phyloP scores from a whole-genome alignment of 1,139 yeast genomes.

The Magnusiomyces paraingens region DNA sequence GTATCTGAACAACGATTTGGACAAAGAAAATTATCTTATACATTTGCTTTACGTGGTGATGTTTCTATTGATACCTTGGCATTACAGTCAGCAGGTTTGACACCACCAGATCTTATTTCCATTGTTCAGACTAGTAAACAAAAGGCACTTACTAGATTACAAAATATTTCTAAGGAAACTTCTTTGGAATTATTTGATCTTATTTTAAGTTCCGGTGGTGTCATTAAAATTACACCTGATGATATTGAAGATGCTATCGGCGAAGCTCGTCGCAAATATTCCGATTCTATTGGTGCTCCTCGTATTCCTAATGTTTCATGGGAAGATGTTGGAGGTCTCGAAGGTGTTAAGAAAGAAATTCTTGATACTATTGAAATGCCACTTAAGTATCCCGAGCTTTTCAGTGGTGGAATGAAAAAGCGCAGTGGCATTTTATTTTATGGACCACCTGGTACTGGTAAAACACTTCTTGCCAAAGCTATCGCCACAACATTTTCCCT shows the following conservation, averaged over 20 bases:
- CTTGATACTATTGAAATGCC: constrained; percentile 96
- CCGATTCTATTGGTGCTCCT: constrained; percentile 96
- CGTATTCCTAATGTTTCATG: constrained; percentile 90
- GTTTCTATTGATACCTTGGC: constrained; percentile 58
- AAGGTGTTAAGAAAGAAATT: constrained; percentile 82
- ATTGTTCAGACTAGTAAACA: constrained; percentile 63
- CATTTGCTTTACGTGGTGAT: constrained; percentile 40
- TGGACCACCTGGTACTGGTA: constrained; percentile 99
- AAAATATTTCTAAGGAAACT: constrained; percentile 23
- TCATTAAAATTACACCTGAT: constrained; percentile 48
- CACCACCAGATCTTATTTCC: constrained; percentile 74
- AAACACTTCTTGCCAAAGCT: constrained; percentile 89
- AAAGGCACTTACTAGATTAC: constrained; percentile 49
- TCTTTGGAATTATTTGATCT: constrained; percentile 19
- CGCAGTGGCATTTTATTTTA: constrained; percentile 90
- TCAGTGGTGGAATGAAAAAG: constrained; percentile 81
- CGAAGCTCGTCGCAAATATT: constrained; percentile 78
- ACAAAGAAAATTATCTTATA: constrained; percentile 14
- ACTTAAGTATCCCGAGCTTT: constrained; percentile 82
- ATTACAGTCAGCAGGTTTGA: constrained; percentile 84
- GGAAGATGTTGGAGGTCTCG: constrained; percentile 94
- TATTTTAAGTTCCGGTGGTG: constrained; percentile 37
- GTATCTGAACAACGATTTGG: constrained; percentile 16
- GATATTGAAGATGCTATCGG: constrained; percentile 72
- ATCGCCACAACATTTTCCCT: constrained; percentile 91